phyloP scores from a whole-genome alignment of 139 green algal genomes.

The Chlorella ohadii region DNA sequence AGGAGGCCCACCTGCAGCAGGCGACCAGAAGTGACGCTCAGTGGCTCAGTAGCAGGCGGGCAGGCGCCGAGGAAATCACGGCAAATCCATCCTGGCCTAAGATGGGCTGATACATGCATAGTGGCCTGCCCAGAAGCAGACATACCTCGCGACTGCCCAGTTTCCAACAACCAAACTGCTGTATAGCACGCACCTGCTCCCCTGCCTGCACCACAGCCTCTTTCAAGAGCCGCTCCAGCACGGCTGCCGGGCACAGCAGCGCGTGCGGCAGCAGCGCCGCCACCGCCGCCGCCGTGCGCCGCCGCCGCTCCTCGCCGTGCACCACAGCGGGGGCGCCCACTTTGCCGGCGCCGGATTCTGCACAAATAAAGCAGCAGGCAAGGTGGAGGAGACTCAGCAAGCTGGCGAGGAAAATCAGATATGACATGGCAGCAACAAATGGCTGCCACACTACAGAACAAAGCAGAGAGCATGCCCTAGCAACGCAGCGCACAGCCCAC shows the following conservation, averaged over 20 bases:
- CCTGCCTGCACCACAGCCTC: conserved; percentile 19
- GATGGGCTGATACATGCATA: not conserved
- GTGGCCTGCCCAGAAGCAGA: not conserved
- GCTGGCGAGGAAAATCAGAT: too few species aligned
- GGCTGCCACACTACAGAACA: too few species aligned
- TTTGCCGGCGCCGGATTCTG: not conserved
- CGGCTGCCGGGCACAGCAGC: conserved; percentile 27
- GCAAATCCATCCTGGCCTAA: too few species aligned
- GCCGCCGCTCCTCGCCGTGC: conserved; percentile 24
- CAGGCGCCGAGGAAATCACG: too few species aligned
- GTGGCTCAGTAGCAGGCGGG: too few species aligned
- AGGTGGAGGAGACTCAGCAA: too few species aligned
- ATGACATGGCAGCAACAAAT: too few species aligned
- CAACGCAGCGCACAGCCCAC: too few species aligned
- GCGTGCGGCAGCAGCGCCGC: conserved; percentile 25
- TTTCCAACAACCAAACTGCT: not conserved
- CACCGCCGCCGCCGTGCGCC: conserved; percentile 19
- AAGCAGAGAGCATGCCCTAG: too few species aligned
- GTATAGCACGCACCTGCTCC: conserved; percentile 2
- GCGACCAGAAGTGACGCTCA: too few species aligned
- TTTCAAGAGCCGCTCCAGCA: conserved; percentile 23
- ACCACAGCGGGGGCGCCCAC: not conserved
- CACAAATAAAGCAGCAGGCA: not conserved
- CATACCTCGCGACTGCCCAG: not conserved
- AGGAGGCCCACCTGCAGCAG: not conserved